Percentiles rank a stretch among this genome's conserved stretches.
Conservation (phyloP, 805 yeast genomes). For the Candida tibetensis region DNA sequence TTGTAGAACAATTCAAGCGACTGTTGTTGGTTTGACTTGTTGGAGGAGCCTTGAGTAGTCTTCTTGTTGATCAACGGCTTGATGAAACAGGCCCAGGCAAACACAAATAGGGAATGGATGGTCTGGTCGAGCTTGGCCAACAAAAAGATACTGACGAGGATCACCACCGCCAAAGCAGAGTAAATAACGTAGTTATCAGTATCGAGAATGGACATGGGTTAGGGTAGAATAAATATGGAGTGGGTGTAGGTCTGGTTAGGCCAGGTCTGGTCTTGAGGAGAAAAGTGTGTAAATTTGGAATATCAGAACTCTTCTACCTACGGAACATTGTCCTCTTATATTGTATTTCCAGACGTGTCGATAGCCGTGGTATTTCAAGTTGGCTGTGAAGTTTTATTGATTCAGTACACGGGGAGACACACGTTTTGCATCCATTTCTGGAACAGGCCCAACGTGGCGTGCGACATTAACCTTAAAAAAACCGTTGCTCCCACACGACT, state of each 20-base stretch:
- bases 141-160: background rate
- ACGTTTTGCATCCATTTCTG: constrained; percentile 4
- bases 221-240: no score
- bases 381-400: no score
- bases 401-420: constrained; percentile 2
- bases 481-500: no score
- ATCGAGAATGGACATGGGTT: background rate
- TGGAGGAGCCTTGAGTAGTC: constrained; percentile 18
- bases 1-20: constrained; percentile 69
- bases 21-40: constrained; percentile 47
- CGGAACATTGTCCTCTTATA: no score
- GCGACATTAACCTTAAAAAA: no score
- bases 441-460: constrained; percentile 4
- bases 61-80: constrained; percentile 48
- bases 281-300: background rate
- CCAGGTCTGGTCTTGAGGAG: no score
- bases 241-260: no score
- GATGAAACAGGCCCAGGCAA: constrained; percentile 53
- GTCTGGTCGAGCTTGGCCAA: constrained; percentile 10
- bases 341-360: no score
- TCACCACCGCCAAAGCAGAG: constrained; percentile 1
- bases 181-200: constrained; percentile 1
- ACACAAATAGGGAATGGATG: constrained; percentile 27
- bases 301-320: no score
- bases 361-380: no score